Evolutionary conservation across 2,329 filamentous ascomycete species (phyloP).

Genomic region (Penicillium sp.): DNA sequence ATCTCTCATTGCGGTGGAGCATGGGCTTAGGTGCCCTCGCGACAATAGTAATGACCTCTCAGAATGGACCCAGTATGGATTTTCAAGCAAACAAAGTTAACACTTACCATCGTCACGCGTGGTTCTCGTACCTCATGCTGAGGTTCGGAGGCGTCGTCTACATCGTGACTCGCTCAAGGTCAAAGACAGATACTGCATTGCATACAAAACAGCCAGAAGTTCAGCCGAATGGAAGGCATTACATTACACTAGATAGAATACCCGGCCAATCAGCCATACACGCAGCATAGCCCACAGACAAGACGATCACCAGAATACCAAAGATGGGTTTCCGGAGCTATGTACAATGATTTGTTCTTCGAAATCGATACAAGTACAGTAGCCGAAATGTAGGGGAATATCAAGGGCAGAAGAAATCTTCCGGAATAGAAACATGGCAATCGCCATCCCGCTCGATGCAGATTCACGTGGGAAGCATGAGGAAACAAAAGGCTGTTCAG

Average conservation of each 20-base stretch:
- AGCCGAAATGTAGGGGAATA: not conserved
- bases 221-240: not conserved
- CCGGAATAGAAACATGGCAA: not conserved
- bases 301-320: not conserved
- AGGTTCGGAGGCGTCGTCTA: no score
- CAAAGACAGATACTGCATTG: not conserved
- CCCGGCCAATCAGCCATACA: not conserved
- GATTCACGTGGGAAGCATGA: not conserved
- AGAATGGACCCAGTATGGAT: no score
- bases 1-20: no score
- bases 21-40: no score
- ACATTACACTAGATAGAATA: not conserved
- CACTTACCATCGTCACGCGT: no score
- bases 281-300: not conserved
- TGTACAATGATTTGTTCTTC: slow-evolving; percentile 4
- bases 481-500: not conserved
- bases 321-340: not conserved
- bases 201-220: not conserved
- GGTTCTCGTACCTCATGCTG: no score
- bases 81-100: no score
- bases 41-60: no score
- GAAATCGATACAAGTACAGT: slow-evolving; percentile 3
- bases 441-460: not conserved
- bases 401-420: not conserved
- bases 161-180: not conserved